Evolutionary conservation across 352 stramenopile species (phyloP), one percentile per base, ranked within the genome.

Genomic region (Phytopythium aichiense): DNA sequence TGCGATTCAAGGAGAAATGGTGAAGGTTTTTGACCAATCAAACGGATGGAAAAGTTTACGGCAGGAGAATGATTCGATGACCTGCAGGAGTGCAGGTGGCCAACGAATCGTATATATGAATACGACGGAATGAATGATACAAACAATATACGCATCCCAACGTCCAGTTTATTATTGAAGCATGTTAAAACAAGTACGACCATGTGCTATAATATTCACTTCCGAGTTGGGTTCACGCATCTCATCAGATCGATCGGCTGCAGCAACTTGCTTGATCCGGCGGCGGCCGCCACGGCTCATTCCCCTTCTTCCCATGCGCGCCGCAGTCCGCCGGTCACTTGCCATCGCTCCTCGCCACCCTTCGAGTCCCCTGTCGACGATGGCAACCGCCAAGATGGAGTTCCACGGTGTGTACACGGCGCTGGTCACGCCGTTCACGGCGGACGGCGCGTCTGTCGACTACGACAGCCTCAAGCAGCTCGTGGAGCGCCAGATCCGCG

Each of bases 361-460:
- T 11, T 50, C 22, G 20, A 23, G 46, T 13, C 22, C n/a, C 9
- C 7, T 25, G 51, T 13, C 13, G 13, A 49, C n/a, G 15, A 49
- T n/a, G 30, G 22, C 16, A 2, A 16, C 37, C 11, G 48, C 46
- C 33, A 77, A 59, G 31, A 74, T 91, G 71, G 77, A 82, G 60
- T 79, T 93, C 66, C 65, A 90, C 63, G 87, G 88, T 64, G 72
- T 81, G 5, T 91, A 91, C 73, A 94, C 85, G 46, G 97, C 97
- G 59, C 75, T 99, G 58, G 88, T 99, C 51, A 99, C 97, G 50
- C 97, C 97, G 5, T 98, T 99, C 76, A 97, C 81, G 22, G 56
- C 79, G 15, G 86, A 95, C 63, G 92, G 90, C 35, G 84, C 73
- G 25, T 72, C 71, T n/a, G 89, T 99, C 52, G 94, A 99, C 79